Percentiles rank a stretch among this genome's conserved stretches.
phyloP scores from a whole-genome alignment of 2,329 filamentous ascomycete genomes.

The Madurella mycetomatis region DNA sequence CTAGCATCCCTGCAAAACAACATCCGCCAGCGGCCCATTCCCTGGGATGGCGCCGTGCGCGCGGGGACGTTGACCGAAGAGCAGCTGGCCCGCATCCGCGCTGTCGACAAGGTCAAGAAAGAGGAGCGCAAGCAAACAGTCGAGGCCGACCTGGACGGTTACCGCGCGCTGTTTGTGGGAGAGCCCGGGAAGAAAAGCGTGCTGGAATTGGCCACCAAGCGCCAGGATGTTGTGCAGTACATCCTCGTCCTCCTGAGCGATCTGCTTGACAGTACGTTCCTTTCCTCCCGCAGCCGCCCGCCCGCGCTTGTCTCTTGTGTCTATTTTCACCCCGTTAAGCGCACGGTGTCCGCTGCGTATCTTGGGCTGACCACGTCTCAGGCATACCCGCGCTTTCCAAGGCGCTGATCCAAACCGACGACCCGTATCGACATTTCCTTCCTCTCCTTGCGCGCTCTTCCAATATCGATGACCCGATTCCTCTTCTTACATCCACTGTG shows the following conservation, averaged over 20 bases:
- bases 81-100: constrained; percentile 92
- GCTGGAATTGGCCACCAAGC: constrained; percentile 78
- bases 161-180: constrained; percentile 75
- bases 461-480: constrained; percentile 70
- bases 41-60: constrained; percentile 94
- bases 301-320: constrained; percentile 1
- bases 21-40: constrained; percentile 91
- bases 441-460: constrained; percentile 78
- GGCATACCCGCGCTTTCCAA: constrained; percentile 75
- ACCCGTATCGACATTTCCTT: constrained; percentile 79
- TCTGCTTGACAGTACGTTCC: constrained; percentile 69
- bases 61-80: constrained; percentile 90
- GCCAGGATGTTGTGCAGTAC: constrained; percentile 90
- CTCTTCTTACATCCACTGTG: constrained; percentile 83
- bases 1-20: constrained; percentile 86
- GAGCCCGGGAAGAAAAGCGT: constrained; percentile 65
- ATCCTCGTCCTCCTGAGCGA: constrained; percentile 86
- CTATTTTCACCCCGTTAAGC: not conserved
- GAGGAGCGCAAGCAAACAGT: constrained; percentile 82
- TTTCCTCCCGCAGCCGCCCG: constrained; percentile 2
- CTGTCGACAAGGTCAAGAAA: constrained; percentile 92
- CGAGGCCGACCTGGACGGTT: constrained; percentile 73
- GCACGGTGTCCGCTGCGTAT: not conserved
- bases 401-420: constrained; percentile 67
- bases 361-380: constrained; percentile 35